Evolutionary conservation across 2,329 filamentous ascomycete genomes (phyloP).

Genomic region (Fusarium denticulatum): DNA sequence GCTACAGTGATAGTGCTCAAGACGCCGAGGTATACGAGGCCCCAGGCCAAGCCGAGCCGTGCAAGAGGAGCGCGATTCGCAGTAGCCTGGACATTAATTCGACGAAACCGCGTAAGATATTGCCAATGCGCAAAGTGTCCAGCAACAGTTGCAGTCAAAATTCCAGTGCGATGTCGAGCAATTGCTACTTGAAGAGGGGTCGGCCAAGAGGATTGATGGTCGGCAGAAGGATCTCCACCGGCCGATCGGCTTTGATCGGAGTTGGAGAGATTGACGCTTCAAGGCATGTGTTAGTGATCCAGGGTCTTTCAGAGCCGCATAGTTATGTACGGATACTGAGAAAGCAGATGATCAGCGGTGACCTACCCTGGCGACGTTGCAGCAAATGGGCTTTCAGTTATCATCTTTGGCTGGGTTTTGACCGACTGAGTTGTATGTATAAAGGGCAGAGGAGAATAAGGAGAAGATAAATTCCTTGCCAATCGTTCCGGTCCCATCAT

Average conservation of each 20-base stretch:
- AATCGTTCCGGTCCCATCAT: slow-evolving; percentile 8
- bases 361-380: slow-evolving; percentile 27
- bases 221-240: slow-evolving; percentile 39
- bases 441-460: neutral
- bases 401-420: slow-evolving; percentile 3
- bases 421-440: neutral
- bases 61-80: slow-evolving; percentile 35
- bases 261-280: slow-evolving; percentile 32
- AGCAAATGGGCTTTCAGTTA: slow-evolving; percentile 15
- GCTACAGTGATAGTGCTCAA: slow-evolving; percentile 38
- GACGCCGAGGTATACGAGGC: slow-evolving; percentile 37
- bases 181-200: slow-evolving; percentile 42
- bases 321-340: neutral
- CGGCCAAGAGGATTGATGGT: slow-evolving; percentile 40
- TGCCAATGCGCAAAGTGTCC: slow-evolving; percentile 43
- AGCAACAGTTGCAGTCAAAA: slow-evolving; percentile 38
- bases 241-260: slow-evolving; percentile 41
- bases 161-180: slow-evolving; percentile 36
- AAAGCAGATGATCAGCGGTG: slow-evolving; percentile 6
- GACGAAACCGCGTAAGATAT: slow-evolving; percentile 35
- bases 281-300: slow-evolving; percentile 32
- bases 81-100: slow-evolving; percentile 31
- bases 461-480: slow-evolving; percentile 8
- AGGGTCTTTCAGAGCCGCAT: slow-evolving; percentile 5
- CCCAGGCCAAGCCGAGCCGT: slow-evolving; percentile 38